These are phyloP conservation scores for Cryomyces minteri DNA, from an alignment of 495 filamentous ascomycete species.

Conservation along the genomic window DNA sequence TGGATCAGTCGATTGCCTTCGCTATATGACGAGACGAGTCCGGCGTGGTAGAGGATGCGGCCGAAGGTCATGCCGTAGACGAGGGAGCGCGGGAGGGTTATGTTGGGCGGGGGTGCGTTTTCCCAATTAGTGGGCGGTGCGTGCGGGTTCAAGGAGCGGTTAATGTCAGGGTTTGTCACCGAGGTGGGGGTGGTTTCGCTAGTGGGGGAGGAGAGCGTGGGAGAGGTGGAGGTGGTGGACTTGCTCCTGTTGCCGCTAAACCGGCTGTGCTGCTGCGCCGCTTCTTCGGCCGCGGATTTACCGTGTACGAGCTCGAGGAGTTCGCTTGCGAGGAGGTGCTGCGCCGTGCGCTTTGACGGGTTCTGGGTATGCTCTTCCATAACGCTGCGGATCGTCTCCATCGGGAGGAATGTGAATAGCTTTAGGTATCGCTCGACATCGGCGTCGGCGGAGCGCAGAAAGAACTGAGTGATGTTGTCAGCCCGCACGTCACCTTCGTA, in stretches of 20 bases:
- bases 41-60: slow-evolving; percentile 5
- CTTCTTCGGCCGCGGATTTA: slow-evolving; percentile 30
- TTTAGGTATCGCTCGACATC: slow-evolving; percentile 66
- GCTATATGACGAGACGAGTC: slow-evolving; percentile 4
- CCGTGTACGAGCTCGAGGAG: slow-evolving; percentile 69
- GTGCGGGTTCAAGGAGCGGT: not conserved
- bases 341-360: slow-evolving; percentile 53
- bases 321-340: slow-evolving; percentile 64
- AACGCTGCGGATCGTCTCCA: slow-evolving; percentile 37
- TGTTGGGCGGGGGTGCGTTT: not conserved
- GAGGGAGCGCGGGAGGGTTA: slow-evolving; percentile 1
- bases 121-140: not conserved
- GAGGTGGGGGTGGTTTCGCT: not conserved
- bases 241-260: slow-evolving; percentile 3
- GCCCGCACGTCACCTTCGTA: not conserved
- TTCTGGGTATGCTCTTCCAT: slow-evolving; percentile 48
- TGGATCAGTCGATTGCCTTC: slow-evolving; percentile 6
- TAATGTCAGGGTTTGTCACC: not conserved
- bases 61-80: slow-evolving; percentile 5
- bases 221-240: slow-evolving; percentile 9
- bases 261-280: slow-evolving; percentile 32
- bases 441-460: slow-evolving; percentile 64
- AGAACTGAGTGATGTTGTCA: slow-evolving; percentile 37
- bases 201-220: slow-evolving; percentile 1
- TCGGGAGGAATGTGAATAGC: slow-evolving; percentile 77